A percentile compares a stretch with the other conserved stretches of the same genome.
Evolutionary conservation across 768 basidiomycete genomes (phyloP).

Genomic region (Trametes elegans): DNA sequence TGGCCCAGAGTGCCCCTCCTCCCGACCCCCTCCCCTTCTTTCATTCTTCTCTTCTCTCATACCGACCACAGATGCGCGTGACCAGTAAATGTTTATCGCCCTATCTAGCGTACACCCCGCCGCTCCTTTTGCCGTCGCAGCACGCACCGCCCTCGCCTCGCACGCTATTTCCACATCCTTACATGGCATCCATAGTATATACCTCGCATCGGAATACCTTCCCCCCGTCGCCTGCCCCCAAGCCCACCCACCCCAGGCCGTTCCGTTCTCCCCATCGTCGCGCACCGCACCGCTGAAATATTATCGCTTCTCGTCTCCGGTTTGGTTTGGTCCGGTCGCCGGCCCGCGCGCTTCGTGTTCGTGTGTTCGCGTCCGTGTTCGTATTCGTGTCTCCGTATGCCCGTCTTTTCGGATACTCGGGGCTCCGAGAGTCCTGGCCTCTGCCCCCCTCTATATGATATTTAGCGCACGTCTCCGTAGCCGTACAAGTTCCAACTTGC

Average conservation of each 20-base stretch:
- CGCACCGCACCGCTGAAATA: slow-evolving; percentile 6
- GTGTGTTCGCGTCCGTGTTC: background rate
- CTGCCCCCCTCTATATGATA: slow-evolving; percentile 6
- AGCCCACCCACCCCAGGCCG: background rate
- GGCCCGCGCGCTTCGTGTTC: background rate
- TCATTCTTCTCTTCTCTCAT: background rate
- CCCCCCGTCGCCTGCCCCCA: background rate
- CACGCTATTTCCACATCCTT: slow-evolving; percentile 1
- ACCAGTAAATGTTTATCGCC: slow-evolving; percentile 15
- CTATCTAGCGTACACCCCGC: slow-evolving; percentile 23
- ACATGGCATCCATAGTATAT: slow-evolving; percentile 17
- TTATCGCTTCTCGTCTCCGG: background rate
- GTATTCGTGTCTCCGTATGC: background rate
- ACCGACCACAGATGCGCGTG: background rate
- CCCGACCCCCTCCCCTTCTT: background rate
- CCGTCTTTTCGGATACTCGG: background rate
- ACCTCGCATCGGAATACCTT: slow-evolving; percentile 20
- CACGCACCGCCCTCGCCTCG: background rate
- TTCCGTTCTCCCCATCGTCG: background rate
- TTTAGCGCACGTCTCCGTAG: slow-evolving; percentile 10
- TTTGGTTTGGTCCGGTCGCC: too few species aligned
- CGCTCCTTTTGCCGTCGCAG: slow-evolving; percentile 15
- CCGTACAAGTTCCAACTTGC: background rate
- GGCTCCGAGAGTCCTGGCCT: slow-evolving; percentile 2
- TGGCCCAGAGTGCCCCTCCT: slow-evolving; percentile 1